Conservation (phyloP, 495 filamentous ascomycete genomes). For the Margaritispora aquatica region DNA sequence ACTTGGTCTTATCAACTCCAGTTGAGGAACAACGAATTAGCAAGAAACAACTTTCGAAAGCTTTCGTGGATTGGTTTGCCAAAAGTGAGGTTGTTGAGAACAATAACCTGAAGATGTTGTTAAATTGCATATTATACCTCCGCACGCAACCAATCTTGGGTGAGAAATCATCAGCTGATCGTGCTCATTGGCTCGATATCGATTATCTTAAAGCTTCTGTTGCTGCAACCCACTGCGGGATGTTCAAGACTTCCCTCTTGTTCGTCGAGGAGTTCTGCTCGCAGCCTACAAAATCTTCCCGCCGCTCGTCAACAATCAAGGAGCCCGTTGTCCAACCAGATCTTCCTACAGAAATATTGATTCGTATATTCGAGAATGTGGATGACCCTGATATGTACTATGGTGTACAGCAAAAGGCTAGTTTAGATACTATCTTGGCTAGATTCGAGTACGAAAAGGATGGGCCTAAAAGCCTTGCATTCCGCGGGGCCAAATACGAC, state of each 20-base stretch:
- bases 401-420: slow-evolving; percentile 76
- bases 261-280: slow-evolving; percentile 70
- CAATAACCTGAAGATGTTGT: slow-evolving; percentile 51
- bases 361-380: slow-evolving; percentile 80
- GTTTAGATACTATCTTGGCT: slow-evolving; percentile 67
- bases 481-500: slow-evolving; percentile 88
- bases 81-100: slow-evolving; percentile 32
- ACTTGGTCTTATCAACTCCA: slow-evolving; percentile 61
- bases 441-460: slow-evolving; percentile 88
- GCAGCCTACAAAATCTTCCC: slow-evolving; percentile 46
- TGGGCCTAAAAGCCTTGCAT: slow-evolving; percentile 81
- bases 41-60: slow-evolving; percentile 42
- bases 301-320: slow-evolving; percentile 59
- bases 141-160: slow-evolving; percentile 69
- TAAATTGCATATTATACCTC: slow-evolving; percentile 82
- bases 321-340: slow-evolving; percentile 34
- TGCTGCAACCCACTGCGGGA: slow-evolving; percentile 73
- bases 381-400: slow-evolving; percentile 97
- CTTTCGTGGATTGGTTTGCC: slow-evolving; percentile 43
- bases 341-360: slow-evolving; percentile 56
- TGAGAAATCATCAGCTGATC: slow-evolving; percentile 71
- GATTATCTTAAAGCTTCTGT: slow-evolving; percentile 65
- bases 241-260: slow-evolving; percentile 80
- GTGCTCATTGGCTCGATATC: slow-evolving; percentile 79
- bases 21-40: slow-evolving; percentile 39